Base-by-base conservation (phyloP, 495 filamentous ascomycete genomes). In the Antarctomyces pellizariae region DNA sequence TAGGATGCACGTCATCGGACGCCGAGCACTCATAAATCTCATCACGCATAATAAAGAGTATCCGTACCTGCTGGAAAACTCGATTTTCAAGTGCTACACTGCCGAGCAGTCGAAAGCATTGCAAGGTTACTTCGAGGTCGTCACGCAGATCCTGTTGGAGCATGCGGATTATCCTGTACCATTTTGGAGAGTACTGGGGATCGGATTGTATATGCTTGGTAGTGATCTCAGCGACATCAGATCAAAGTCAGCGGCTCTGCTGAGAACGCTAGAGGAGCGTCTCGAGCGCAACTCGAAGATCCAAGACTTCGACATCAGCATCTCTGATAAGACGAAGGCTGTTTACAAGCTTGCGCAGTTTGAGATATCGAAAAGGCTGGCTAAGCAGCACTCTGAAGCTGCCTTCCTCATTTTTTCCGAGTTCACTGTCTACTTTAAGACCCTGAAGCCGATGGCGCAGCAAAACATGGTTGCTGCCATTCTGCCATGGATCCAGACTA, bases 341-440 rank as follows among this genome's bases (percentile, higher is more conserved):
- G 84, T 97, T 2, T 95, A 93, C 48, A 95, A 93, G 48, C 61
- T 83, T 10, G 86, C 86, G 3, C 89, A 95, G 37, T 95, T 93
- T 35, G 86, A 95, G 39, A 83, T 83, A 5, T 95, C 89, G 0
- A 80, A 82, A 36, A 53, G 78, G 24, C 57, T 95, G n/a, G 72
- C 86, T 3, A 75, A 73, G 38, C 72, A 83, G 33, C 77, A 95
- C 44, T 60, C 73, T 0, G 78, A 92, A 33, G 50, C 89, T 25
- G 83, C 89, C 1, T 90, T 92, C 39, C 71, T 76, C 24, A 69
- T 97, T 16, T 92, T 93, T 41, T 93, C 86, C 6, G 83, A 95
- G 45, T 90, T 92, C 34, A 77, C 78, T 0, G 53, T 68, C 29
- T 83, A 86, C 46, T 97, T 95, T 62, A 83, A 75, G 36, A 72